Percentiles rank a stretch among this genome's conserved stretches.
Evolutionary conservation across 208 protist species (phyloP).

Genomic region (Crithidia acanthocephali): DNA sequence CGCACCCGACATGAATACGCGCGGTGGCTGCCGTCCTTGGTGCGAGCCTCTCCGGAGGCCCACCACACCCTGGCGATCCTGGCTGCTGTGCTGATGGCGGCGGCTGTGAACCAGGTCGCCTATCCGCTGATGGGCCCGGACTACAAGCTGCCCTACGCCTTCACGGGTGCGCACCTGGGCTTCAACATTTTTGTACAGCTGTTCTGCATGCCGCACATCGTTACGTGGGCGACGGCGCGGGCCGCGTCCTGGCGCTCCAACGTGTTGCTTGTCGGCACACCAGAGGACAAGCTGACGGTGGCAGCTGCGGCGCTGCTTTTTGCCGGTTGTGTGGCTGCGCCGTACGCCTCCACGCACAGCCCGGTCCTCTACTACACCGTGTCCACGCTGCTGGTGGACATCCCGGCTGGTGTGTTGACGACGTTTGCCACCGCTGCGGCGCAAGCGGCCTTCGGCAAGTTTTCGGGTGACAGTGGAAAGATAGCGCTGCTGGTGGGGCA

Average conservation of each 20-base stretch:
- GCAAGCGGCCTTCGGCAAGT: slow-evolving; percentile 12
- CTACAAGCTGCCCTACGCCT: slow-evolving; percentile 41
- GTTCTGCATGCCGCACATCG: slow-evolving; percentile 30
- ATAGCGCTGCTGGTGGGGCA: slow-evolving; percentile 23
- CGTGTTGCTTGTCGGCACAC: slow-evolving; percentile 11
- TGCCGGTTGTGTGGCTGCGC: slow-evolving; percentile 17
- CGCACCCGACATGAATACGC: slow-evolving; percentile 23
- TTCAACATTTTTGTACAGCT: slow-evolving; percentile 35
- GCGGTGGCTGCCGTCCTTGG: slow-evolving; percentile 20
- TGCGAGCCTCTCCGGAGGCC: background rate
- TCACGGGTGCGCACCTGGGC: slow-evolving; percentile 45
- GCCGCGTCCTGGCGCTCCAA: slow-evolving; percentile 13
- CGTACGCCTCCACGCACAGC: slow-evolving; percentile 21
- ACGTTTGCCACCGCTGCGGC: slow-evolving; percentile 3
- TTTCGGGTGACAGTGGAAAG: slow-evolving; percentile 15
- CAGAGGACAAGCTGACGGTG: slow-evolving; percentile 15
- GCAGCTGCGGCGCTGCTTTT: slow-evolving; percentile 4
- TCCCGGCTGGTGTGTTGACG: slow-evolving; percentile 34
- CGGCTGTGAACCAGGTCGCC: slow-evolving; percentile 45
- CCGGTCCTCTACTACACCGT: slow-evolving; percentile 37
- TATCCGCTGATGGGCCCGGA: slow-evolving; percentile 48
- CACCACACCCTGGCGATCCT: slow-evolving; percentile 11
- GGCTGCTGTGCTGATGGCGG: slow-evolving; percentile 29
- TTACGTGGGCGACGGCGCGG: slow-evolving; percentile 7
- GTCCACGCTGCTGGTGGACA: slow-evolving; percentile 43